phyloP scores from a whole-genome alignment of 1,284 basidiomycete species.

The Leucoagaricus sp. region DNA sequence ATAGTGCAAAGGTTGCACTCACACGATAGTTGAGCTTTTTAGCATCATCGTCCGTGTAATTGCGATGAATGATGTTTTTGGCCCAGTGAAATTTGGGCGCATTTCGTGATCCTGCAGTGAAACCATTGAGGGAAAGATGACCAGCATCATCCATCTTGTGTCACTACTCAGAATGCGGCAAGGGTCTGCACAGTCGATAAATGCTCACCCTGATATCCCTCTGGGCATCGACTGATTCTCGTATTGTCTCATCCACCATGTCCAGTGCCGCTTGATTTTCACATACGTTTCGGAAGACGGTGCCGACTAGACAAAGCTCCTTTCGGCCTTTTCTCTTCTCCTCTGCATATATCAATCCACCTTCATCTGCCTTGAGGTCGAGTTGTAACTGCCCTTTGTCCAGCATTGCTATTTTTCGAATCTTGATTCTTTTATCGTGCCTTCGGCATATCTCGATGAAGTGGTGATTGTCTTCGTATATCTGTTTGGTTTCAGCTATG shows the following conservation, averaged over 20 bases:
- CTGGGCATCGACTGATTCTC: neutral
- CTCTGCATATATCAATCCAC: neutral
- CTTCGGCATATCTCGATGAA: neutral
- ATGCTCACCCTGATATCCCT: neutral
- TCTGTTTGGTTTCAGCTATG: neutral
- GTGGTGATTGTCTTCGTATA: neutral
- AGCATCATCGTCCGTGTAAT: neutral
- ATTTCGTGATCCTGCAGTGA: neutral
- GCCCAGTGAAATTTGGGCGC: neutral
- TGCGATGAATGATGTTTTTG: neutral
- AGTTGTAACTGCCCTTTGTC: neutral
- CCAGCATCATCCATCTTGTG: neutral
- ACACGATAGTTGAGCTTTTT: neutral
- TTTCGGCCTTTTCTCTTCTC: too few species aligned
- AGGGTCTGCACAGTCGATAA: neutral
- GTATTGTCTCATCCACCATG: neutral
- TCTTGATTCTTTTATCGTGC: neutral
- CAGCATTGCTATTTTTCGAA: neutral
- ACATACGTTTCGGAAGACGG: neutral
- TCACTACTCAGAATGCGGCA: too few species aligned
- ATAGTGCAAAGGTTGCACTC: neutral
- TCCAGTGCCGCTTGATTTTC: neutral
- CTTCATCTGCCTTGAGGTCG: neutral
- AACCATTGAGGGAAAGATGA: neutral
- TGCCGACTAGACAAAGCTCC: too few species aligned